A percentile compares a stretch with the other conserved stretches of the same genome.
Evolutionary conservation across 192 early-diverging fungal genomes (phyloP).

Genomic region (Coemansia sp.): DNA sequence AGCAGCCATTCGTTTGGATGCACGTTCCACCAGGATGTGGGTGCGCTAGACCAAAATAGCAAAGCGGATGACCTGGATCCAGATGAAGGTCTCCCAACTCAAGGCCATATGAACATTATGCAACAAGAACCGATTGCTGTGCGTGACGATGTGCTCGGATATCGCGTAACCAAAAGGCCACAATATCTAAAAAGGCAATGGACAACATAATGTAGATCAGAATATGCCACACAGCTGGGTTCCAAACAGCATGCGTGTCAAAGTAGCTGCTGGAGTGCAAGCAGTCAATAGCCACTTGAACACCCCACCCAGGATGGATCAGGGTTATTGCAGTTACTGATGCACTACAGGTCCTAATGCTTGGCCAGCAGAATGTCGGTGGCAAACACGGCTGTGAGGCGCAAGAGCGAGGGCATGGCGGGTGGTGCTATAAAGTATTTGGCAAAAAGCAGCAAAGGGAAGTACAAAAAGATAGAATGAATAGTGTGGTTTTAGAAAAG

Average conservation of each 20-base stretch:
- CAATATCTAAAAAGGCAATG: conserved; percentile 98
- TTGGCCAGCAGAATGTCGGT: conserved; percentile 81
- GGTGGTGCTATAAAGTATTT: neutral
- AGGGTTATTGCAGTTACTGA: conserved; percentile 80
- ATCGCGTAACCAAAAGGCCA: conserved; percentile 86
- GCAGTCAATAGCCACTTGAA: conserved; percentile 65
- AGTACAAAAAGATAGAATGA: neutral
- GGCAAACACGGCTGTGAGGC: conserved; percentile 55
- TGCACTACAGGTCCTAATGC: conserved; percentile 89
- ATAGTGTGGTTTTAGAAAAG: neutral
- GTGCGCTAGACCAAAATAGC: conserved; percentile 55
- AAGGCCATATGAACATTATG: conserved; percentile 90
- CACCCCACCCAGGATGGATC: conserved; percentile 62
- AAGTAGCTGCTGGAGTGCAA: conserved; percentile 75
- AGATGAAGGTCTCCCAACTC: conserved; percentile 91
- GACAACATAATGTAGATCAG: conserved; percentile 57
- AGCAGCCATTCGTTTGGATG: neutral
- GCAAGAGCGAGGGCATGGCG: conserved; percentile 27
- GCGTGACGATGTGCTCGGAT: conserved; percentile 82
- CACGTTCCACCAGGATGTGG: neutral
- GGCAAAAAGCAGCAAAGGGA: conserved; percentile 5
- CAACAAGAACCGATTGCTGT: conserved; percentile 93
- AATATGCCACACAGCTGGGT: conserved; percentile 65
- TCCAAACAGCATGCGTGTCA: conserved; percentile 70
- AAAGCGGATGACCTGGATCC: conserved; percentile 88